phyloP scores from a whole-genome alignment of 106 monocot genomes.

The Dendrobium chrysotoxum region DNA sequence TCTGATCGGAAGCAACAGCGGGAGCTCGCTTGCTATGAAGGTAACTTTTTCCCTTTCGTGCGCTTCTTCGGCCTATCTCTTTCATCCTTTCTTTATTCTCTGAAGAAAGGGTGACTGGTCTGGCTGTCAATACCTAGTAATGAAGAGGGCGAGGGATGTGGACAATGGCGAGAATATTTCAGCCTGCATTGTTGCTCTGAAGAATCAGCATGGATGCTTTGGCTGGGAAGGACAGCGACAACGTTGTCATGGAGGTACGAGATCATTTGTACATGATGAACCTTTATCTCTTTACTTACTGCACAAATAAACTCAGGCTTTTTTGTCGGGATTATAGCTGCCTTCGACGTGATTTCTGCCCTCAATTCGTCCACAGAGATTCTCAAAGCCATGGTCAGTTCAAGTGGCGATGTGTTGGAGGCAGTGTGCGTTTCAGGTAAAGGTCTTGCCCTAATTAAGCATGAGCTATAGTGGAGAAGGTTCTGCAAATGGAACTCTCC shows the following conservation, averaged over 20 bases:
- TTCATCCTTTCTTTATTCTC: no score
- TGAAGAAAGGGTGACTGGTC: no score
- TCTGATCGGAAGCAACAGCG: no score
- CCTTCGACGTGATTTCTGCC: not conserved
- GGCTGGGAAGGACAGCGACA: not conserved
- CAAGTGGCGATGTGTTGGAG: not conserved
- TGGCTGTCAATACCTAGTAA: not conserved
- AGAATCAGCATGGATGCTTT: not conserved
- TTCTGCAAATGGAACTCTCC: not conserved
- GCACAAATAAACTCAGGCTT: no score
- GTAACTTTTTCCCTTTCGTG: no score
- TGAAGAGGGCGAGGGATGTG: not conserved
- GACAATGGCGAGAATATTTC: not conserved
- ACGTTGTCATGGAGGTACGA: not conserved
- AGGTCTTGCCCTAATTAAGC: no score
- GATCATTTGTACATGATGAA: not conserved
- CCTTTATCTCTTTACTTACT: not conserved
- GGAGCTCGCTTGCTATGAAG: no score
- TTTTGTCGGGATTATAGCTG: no score
- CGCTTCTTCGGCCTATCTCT: no score
- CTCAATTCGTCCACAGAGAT: not conserved
- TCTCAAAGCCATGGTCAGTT: not conserved
- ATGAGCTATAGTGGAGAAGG: no score
- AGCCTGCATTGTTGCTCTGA: not conserved
- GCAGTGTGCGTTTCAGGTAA: not conserved